Conservation (phyloP, 2,329 filamentous ascomycete species). For the Xenoacremonium recifei region DNA sequence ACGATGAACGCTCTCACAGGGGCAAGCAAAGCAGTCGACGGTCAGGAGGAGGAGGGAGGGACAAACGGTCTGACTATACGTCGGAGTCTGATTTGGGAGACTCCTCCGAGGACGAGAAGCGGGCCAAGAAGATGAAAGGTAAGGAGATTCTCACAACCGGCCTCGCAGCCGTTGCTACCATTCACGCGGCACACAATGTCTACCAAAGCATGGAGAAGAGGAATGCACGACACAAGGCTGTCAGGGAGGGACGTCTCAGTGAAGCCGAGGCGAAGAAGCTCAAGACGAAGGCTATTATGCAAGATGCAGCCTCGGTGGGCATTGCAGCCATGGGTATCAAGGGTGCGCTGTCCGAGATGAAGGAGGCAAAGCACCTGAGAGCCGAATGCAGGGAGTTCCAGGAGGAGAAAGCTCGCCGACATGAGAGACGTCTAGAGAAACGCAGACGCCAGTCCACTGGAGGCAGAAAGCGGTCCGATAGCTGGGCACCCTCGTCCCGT, state of each 20-base stretch:
- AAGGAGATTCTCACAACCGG: constrained; percentile 59
- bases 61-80: constrained; percentile 46
- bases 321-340: constrained; percentile 59
- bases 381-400: constrained; percentile 50
- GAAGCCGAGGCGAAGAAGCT: constrained; percentile 53
- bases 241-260: constrained; percentile 52
- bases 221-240: constrained; percentile 50
- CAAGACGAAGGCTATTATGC: constrained; percentile 55
- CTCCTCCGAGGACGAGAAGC: constrained; percentile 56
- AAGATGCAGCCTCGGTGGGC: constrained; percentile 58
- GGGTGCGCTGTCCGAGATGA: constrained; percentile 54
- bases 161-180: constrained; percentile 57
- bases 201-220: constrained; percentile 60
- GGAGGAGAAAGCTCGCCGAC: constrained; percentile 47
- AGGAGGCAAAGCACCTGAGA: constrained; percentile 51
- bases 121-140: constrained; percentile 58
- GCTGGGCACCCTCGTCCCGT: constrained; percentile 43
- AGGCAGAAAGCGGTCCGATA: constrained; percentile 42
- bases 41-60: constrained; percentile 35
- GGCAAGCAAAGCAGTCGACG: constrained; percentile 37
- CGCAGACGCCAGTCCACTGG: constrained; percentile 27
- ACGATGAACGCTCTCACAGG: constrained; percentile 45
- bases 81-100: constrained; percentile 57
- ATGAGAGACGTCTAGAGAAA: constrained; percentile 45
- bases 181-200: constrained; percentile 58